Evolutionary conservation across 768 basidiomycete genomes (phyloP).

Genomic region (Pisolithus orientalis): DNA sequence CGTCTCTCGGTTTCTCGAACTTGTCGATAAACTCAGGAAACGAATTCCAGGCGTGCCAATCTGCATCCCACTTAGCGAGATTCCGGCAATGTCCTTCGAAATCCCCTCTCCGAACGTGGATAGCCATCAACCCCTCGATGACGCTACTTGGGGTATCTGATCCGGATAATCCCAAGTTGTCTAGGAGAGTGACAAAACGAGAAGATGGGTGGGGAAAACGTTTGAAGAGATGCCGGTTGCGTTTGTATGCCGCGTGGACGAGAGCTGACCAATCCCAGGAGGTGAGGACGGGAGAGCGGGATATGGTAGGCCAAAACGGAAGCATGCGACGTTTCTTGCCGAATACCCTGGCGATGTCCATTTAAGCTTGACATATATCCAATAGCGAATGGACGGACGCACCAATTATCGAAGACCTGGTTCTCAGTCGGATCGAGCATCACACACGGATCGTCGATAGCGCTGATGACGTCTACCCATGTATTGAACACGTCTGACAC

Average conservation of each 20-base stretch:
- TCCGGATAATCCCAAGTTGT: too few species aligned
- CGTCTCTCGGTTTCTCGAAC: conserved; percentile 24
- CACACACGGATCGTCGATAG: conserved; percentile 35
- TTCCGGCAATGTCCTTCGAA: conserved; percentile 38
- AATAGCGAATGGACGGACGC: conserved; percentile 2
- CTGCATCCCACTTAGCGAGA: conserved; percentile 29
- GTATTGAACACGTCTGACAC: conserved; percentile 27
- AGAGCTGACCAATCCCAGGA: conserved; percentile 35
- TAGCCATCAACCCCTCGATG: conserved; percentile 38
- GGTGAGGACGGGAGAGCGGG: conserved; percentile 27
- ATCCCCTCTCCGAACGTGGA: conserved; percentile 50
- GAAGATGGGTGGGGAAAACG: background rate
- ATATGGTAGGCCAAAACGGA: conserved; percentile 29
- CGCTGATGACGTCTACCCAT: conserved; percentile 32
- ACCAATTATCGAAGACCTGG: conserved; percentile 34
- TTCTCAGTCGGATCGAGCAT: conserved; percentile 22
- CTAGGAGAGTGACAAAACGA: background rate
- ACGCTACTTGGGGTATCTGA: conserved; percentile 7
- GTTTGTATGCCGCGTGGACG: conserved; percentile 25
- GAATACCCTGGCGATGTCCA: conserved; percentile 23
- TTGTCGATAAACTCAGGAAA: conserved; percentile 37
- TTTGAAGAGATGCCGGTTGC: conserved; percentile 26
- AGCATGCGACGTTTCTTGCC: conserved; percentile 28
- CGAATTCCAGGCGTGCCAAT: conserved; percentile 41
- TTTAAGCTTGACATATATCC: background rate